Percentiles rank a stretch among this genome's conserved stretches.
Evolutionary conservation across 2,329 filamentous ascomycete species (phyloP).

Genomic region (Monosporascus sp.): DNA sequence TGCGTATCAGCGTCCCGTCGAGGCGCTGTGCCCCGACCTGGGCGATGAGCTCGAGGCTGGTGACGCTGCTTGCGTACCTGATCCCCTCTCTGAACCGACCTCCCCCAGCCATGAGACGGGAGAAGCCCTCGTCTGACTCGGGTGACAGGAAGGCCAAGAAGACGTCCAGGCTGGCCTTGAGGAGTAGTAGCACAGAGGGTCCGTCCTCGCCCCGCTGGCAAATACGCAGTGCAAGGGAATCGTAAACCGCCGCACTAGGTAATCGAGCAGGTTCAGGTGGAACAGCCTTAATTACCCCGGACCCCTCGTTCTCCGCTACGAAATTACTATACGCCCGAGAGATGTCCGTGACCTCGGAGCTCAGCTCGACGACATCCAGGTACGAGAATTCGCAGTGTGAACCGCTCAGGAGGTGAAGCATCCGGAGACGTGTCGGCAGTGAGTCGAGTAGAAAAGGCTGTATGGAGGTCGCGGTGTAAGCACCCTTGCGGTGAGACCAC

Average conservation of each 20-base stretch:
- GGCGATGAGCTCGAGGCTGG: slow-evolving; percentile 33
- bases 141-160: slow-evolving; percentile 32
- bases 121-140: slow-evolving; percentile 31
- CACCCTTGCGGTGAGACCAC: slow-evolving; percentile 16
- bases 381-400: slow-evolving; percentile 30
- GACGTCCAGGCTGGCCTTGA: slow-evolving; percentile 41
- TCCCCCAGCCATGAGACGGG: slow-evolving; percentile 31
- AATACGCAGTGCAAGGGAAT: slow-evolving; percentile 49
- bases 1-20: slow-evolving; percentile 25
- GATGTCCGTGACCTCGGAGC: slow-evolving; percentile 25
- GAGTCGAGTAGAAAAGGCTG: slow-evolving; percentile 32
- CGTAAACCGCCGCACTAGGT: slow-evolving; percentile 48
- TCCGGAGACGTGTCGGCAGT: slow-evolving; percentile 29
- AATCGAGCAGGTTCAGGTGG: slow-evolving; percentile 45
- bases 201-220: slow-evolving; percentile 32
- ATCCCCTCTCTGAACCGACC: slow-evolving; percentile 37
- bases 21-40: slow-evolving; percentile 22
- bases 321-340: slow-evolving; percentile 18
- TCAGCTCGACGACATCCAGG: slow-evolving; percentile 28
- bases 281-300: slow-evolving; percentile 29
- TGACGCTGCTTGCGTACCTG: slow-evolving; percentile 25
- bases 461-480: slow-evolving; percentile 28
- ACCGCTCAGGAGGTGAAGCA: slow-evolving; percentile 30
- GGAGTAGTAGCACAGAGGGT: slow-evolving; percentile 47
- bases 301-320: slow-evolving; percentile 10